Base-by-base conservation (phyloP, 768 basidiomycete species). In the Pleurotus sapidus region DNA sequence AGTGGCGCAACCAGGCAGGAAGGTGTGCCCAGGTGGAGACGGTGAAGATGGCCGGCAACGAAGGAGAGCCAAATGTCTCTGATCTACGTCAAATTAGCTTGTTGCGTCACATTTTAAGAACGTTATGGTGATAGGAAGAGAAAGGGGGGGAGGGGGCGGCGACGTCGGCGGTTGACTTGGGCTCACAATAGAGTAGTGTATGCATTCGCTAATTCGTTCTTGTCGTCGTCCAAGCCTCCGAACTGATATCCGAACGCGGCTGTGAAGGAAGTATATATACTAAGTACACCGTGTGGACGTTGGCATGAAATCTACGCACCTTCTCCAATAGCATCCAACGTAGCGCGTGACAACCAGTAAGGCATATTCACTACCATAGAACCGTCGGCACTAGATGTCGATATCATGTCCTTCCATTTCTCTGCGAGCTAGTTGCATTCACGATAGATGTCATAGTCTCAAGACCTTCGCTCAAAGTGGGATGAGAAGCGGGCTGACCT, bases 231-330 rank as follows among this genome's bases (percentile, higher is more conserved):
- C n/a, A 84, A 62, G 0, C 78, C 79, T 20, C 81, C 82, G 56
- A 86, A 82, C 15, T 81, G 77, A 64, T 82, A 82, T 61, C 83
- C 83, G 67, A 80, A 80, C 1, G 79, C 79, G 53, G 79, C 79
- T 80, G 57, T 15, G 38, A 46, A 39, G 51, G 25, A 56, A 47
- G n/a, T 30, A 57, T 46, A 37, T 34, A 39, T n/a, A 46, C 30
- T 12, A 27, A 30, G n/a, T n/a, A 50, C 23, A 14, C 11, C 7
- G 40, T 6, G 9, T 18, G 18, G 11, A 17, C 54, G 3, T 59
- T 57, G 20, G 30, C 17, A 23, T 39, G 45, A 11, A 18, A 42
- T 17, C n/a, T 15, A 46, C 20, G 20, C 55, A 78, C 80, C 80
- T 76, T 79, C 77, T 30, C 80, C 80, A 49, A 81, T 75, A 14